Evolutionary conservation across 1,139 yeast species (phyloP), one percentile per base, ranked within the genome.

Genomic region (Taphrina confusa): DNA sequence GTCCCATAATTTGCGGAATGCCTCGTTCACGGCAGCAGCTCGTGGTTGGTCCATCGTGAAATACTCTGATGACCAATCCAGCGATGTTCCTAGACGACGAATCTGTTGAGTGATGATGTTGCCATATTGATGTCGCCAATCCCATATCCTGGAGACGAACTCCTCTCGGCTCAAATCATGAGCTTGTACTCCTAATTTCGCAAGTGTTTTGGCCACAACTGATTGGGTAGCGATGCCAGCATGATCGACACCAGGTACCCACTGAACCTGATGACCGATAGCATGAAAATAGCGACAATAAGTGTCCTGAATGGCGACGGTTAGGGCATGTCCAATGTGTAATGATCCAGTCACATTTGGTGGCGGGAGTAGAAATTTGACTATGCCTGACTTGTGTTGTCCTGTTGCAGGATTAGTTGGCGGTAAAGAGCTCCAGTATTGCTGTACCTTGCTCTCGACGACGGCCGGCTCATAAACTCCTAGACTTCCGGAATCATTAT

Each of bases 191-290:
- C 62, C 62, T 27, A 34, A 18, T 33, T 55, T 61, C 2, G 47
- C 45, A 20, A 62, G 49, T 31, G 25, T 25, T 11, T 59, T 55
- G 25, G 59, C 49, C 4, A 62, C 61, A 18, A 61, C 58, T n/a
- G 57, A 55, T 27, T 62, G 64, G 2, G 64, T 61, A 4, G 64
- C 64, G 25, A 62, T 62, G 4, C 64, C 64, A 9, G 64, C 64
- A 55, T 62, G 64, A 47, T 62, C 64, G n/a, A 30, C 56, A 12
- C 64, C 64, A 18, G 64, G 64, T 8, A 47, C 42, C 60, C 63
- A 62, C 12, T 16, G 22, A 11, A 62, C 64, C 12, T 42, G 16
- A 18, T 55, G 23, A 11, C 64, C 64, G 27, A 30, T 11, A 45
- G 18, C 40, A n/a, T 47, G 28, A 27, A 46, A 55, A 31, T 49